Evolutionary conservation across 352 stramenopile genomes (phyloP).

Genomic region (Phytophthora citrophthora): DNA sequence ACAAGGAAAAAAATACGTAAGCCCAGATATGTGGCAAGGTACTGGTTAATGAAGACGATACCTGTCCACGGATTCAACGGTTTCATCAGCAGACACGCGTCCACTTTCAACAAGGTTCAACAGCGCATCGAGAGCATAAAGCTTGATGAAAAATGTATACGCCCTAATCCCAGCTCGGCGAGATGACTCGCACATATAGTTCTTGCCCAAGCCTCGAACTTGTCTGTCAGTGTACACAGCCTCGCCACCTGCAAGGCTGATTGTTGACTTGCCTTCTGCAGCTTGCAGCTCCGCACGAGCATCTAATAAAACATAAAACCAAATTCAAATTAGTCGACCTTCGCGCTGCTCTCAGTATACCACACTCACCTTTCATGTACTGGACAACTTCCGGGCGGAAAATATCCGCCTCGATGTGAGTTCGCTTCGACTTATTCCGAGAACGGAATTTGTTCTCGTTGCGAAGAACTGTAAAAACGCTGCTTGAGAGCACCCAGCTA

Average conservation of each 20-base stretch:
- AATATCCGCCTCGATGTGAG: slow-evolving; percentile 59
- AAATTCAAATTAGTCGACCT: slow-evolving; percentile 4
- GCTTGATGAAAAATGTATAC: slow-evolving; percentile 87
- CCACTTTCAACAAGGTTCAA: slow-evolving; percentile 44
- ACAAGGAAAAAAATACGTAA: not conserved
- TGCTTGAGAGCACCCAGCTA: slow-evolving; percentile 91
- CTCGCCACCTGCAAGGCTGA: slow-evolving; percentile 51
- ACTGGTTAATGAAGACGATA: slow-evolving; percentile 19
- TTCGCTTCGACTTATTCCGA: slow-evolving; percentile 78
- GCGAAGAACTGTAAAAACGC: slow-evolving; percentile 91
- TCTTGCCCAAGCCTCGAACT: slow-evolving; percentile 77
- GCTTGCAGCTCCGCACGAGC: slow-evolving; percentile 44
- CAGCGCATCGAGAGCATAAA: slow-evolving; percentile 75
- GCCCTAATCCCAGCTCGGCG: slow-evolving; percentile 60
- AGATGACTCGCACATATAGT: slow-evolving; percentile 82
- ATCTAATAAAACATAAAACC: slow-evolving; percentile 26
- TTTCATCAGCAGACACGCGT: slow-evolving; percentile 33
- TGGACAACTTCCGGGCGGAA: slow-evolving; percentile 78
- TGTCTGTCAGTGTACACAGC: slow-evolving; percentile 80
- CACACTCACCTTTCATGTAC: slow-evolving; percentile 74
- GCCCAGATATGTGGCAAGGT: not conserved
- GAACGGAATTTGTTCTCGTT: slow-evolving; percentile 91
- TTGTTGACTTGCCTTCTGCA: slow-evolving; percentile 46
- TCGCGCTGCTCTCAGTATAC: not conserved
- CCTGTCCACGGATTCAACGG: slow-evolving; percentile 38